Conservation (phyloP, 1,139 yeast genomes). For the Magnusiomyces magnusii region DNA sequence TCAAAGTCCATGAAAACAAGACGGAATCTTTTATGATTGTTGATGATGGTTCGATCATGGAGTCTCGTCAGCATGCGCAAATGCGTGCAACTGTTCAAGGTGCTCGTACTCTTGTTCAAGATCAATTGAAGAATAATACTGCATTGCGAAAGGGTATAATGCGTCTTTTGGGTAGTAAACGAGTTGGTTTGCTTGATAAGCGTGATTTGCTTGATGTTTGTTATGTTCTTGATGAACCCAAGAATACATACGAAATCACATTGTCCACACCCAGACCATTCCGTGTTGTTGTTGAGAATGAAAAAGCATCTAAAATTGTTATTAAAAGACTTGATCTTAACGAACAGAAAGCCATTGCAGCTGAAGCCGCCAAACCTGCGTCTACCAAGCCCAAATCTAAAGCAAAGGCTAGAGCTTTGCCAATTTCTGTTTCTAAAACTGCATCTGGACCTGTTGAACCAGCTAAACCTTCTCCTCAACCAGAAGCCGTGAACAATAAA, state of each 20-base stretch:
- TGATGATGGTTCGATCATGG: constrained; percentile 32
- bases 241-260: constrained; percentile 51
- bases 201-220: constrained; percentile 58
- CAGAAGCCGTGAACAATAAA: no score
- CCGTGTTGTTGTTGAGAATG: constrained; percentile 50
- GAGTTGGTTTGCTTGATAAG: constrained; percentile 52
- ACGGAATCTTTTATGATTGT: constrained; percentile 17
- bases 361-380: constrained; percentile 2
- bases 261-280: constrained; percentile 63
- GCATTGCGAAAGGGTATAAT: constrained; percentile 58
- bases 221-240: constrained; percentile 58
- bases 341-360: not conserved
- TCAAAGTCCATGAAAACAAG: constrained; percentile 13
- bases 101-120: constrained; percentile 57
- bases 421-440: not conserved
- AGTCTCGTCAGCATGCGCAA: constrained; percentile 37
- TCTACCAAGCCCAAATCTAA: not conserved
- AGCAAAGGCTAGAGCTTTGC: not conserved
- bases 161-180: constrained; percentile 48
- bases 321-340: constrained; percentile 13
- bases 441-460: not conserved
- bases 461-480: not conserved
- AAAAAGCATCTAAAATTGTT: constrained; percentile 43
- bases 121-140: constrained; percentile 55
- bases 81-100: constrained; percentile 49